Conservation (phyloP, 2,329 filamentous ascomycete species). For the Trichoderma harzianum region DNA sequence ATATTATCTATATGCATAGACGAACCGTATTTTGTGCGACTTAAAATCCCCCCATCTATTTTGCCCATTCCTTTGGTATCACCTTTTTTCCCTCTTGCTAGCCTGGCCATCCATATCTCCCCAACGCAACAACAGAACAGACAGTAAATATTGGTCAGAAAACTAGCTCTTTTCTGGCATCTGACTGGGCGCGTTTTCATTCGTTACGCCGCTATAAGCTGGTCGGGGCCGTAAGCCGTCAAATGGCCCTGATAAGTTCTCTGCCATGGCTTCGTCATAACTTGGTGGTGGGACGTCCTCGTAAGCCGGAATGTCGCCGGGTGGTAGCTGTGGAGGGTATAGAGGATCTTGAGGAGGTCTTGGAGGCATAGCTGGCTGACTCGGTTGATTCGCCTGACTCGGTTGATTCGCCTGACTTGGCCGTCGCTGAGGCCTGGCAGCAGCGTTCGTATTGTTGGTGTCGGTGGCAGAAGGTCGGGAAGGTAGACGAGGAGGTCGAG, state of each 20-base stretch:
- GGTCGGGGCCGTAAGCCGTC: conserved; percentile 59
- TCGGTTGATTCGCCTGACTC: conserved; percentile 22
- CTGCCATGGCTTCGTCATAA: conserved; percentile 89
- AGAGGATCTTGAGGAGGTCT: conserved; percentile 45
- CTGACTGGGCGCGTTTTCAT: conserved; percentile 56
- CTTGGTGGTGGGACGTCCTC: conserved; percentile 92
- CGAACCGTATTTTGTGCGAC: background rate
- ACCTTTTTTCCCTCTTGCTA: background rate
- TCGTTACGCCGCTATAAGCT: conserved; percentile 63
- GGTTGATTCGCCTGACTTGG: conserved; percentile 22
- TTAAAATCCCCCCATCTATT: background rate
- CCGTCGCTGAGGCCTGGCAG: conserved; percentile 23
- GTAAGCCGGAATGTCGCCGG: conserved; percentile 44
- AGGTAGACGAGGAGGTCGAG: conserved; percentile 34
- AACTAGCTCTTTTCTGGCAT: conserved; percentile 38
- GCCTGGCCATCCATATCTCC: background rate
- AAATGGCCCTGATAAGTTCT: conserved; percentile 66
- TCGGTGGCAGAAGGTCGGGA: conserved; percentile 32
- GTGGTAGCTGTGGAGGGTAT: conserved; percentile 55
- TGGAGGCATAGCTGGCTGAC: conserved; percentile 25
- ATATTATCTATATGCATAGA: background rate
- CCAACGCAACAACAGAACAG: background rate
- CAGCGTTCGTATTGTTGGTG: conserved; percentile 20
- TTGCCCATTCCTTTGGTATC: background rate
- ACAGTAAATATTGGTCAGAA: background rate